Conservation (phyloP, 148 eudicot species). For the Linanthus parryae region DNA sequence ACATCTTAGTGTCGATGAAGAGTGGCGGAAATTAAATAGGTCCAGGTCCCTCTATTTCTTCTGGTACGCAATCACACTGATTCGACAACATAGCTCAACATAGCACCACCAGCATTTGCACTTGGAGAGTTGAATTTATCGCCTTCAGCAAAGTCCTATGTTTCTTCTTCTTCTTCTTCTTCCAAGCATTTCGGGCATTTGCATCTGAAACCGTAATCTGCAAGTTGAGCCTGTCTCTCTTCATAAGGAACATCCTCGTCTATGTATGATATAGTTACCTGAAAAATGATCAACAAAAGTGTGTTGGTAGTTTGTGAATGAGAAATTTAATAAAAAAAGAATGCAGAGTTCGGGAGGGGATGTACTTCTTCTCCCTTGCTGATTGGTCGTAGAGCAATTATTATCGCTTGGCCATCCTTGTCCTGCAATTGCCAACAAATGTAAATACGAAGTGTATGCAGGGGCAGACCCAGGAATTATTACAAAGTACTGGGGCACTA, state of each 20-base stretch:
- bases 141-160: no score
- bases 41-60: no score
- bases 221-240: conserved; percentile 73
- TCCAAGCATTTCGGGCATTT: conserved; percentile 66
- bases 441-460: not conserved
- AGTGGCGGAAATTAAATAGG: no score
- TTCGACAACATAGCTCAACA: no score
- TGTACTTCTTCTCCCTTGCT: conserved; percentile 74
- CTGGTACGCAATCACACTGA: no score
- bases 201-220: conserved; percentile 87
- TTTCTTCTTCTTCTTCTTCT: no score
- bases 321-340: no score
- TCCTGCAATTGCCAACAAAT: conserved; percentile 42
- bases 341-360: no score
- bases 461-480: not conserved
- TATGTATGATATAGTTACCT: conserved; percentile 91
- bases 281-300: conserved; percentile 13
- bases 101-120: no score
- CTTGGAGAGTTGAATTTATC: no score
- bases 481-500: not conserved
- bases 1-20: no score
- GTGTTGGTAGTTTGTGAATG: no score
- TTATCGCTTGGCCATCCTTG: conserved; percentile 78
- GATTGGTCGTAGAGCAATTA: conserved; percentile 59
- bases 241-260: conserved; percentile 75